Conservation (phyloP, 108 stramenopile species). For the Skeletonema marinoi region DNA sequence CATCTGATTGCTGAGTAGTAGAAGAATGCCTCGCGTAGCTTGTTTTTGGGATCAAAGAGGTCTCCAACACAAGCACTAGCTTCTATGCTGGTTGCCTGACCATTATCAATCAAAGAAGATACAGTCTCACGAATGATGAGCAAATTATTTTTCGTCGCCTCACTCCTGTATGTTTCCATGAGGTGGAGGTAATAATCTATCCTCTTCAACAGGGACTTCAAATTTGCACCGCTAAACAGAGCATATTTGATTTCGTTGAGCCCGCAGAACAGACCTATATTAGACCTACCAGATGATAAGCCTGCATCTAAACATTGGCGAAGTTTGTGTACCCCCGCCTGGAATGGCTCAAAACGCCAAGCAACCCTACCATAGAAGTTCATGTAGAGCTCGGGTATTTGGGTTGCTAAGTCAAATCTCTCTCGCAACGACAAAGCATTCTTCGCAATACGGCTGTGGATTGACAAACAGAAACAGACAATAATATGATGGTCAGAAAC, state of each 20-base stretch:
- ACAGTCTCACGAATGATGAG: slow-evolving; percentile 25
- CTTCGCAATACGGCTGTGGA: not conserved
- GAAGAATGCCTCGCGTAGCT: not conserved
- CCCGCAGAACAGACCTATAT: slow-evolving; percentile 6
- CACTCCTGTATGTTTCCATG: not conserved
- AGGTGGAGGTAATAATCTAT: slow-evolving; percentile 27
- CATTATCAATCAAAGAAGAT: slow-evolving; percentile 12
- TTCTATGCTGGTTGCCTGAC: not conserved
- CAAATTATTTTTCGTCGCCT: not conserved
- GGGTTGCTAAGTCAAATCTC: too few species aligned
- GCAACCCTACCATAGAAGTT: too few species aligned
- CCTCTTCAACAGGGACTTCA: slow-evolving; percentile 12
- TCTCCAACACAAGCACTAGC: not conserved
- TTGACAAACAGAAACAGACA: not conserved
- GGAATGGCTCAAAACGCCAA: too few species aligned
- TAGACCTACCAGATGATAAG: not conserved
- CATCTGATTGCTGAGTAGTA: not conserved
- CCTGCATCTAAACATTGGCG: not conserved
- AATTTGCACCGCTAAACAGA: slow-evolving; percentile 13
- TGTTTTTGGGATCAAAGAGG: not conserved
- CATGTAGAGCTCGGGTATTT: too few species aligned
- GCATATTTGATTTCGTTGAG: not conserved
- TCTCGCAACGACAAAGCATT: not conserved
- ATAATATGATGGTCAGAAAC: too few species aligned
- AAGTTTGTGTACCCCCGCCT: not conserved